phyloP scores from a whole-genome alignment of 2,329 filamentous ascomycete genomes.

The Paraphoma chrysanthemicola region DNA sequence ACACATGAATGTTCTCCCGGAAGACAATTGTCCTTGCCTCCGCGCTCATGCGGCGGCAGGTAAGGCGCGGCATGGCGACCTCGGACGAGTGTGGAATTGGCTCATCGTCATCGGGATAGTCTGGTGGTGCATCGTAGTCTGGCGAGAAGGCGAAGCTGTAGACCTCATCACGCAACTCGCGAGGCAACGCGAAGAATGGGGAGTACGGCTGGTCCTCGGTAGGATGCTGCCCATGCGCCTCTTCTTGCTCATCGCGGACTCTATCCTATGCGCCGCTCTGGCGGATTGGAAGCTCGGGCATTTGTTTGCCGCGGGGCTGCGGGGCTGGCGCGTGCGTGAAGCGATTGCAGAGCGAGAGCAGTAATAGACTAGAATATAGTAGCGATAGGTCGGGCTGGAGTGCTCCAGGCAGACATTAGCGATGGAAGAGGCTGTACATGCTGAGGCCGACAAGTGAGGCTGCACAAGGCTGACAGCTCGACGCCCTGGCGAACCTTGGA shows the following conservation, averaged over 20 bases:
- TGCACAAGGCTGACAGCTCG: conserved; percentile 14
- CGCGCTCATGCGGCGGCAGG: conserved; percentile 11
- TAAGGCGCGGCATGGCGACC: conserved; percentile 12
- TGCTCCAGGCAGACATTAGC: conserved; percentile 13
- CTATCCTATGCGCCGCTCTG: no score
- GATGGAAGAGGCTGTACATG: conserved; percentile 9
- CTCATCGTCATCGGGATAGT: background rate
- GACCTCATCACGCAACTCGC: conserved; percentile 17
- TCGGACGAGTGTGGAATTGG: conserved; percentile 1
- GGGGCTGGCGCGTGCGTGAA: conserved; percentile 3
- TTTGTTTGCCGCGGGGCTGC: conserved; percentile 3
- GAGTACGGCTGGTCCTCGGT: conserved; percentile 1
- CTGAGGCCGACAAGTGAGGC: conserved; percentile 5
- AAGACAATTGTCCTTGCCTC: conserved; percentile 19
- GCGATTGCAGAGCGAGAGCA: conserved; percentile 13
- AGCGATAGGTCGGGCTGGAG: background rate
- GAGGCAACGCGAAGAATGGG: conserved; percentile 13
- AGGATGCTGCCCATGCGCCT: background rate
- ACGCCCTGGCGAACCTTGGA: background rate
- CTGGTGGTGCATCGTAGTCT: background rate
- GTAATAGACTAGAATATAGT: background rate
- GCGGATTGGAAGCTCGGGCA: background rate
- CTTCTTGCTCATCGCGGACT: no score
- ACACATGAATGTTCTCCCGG: conserved; percentile 13
- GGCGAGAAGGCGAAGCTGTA: conserved; percentile 16